A percentile compares a stretch with the other conserved stretches of the same genome.
phyloP scores from a whole-genome alignment of 2,329 filamentous ascomycete genomes.

The Zalaria obscura region DNA sequence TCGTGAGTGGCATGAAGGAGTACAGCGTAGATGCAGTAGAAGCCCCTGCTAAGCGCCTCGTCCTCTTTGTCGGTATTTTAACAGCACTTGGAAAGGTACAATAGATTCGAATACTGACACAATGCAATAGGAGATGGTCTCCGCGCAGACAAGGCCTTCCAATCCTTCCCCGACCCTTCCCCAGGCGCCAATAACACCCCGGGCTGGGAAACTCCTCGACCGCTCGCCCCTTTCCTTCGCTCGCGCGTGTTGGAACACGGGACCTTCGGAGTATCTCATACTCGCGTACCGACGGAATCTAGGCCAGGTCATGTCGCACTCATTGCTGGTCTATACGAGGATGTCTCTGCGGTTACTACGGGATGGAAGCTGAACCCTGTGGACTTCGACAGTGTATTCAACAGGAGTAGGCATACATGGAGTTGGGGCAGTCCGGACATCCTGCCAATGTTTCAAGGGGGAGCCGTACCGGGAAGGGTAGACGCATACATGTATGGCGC shows the following conservation, averaged over 20 bases:
- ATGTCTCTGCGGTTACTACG: slow-evolving; percentile 92
- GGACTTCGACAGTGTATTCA: slow-evolving; percentile 98
- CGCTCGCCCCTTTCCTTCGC: slow-evolving; percentile 80
- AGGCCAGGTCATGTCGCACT: slow-evolving; percentile 91
- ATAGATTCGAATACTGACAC: slow-evolving; percentile 1
- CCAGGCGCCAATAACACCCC: slow-evolving; percentile 39
- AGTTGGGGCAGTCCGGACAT: slow-evolving; percentile 99
- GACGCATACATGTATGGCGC: slow-evolving; percentile 74
- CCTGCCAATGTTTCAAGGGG: slow-evolving; percentile 88
- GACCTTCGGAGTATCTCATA: slow-evolving; percentile 95
- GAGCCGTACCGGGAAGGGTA: slow-evolving; percentile 75
- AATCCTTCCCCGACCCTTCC: slow-evolving; percentile 80
- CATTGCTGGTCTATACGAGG: slow-evolving; percentile 92
- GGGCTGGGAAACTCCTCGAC: slow-evolving; percentile 57
- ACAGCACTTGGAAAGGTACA: neutral
- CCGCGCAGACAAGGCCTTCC: slow-evolving; percentile 94
- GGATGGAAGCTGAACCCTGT: slow-evolving; percentile 98
- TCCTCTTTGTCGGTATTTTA: slow-evolving; percentile 73
- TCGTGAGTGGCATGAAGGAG: slow-evolving; percentile 86
- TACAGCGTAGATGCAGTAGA: slow-evolving; percentile 52
- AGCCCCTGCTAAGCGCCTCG: slow-evolving; percentile 75
- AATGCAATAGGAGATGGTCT: slow-evolving; percentile 57
- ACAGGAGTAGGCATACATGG: slow-evolving; percentile 92
- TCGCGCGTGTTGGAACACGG: slow-evolving; percentile 78
- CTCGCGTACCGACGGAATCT: slow-evolving; percentile 90